A percentile compares a stretch with the other conserved stretches of the same genome.
phyloP scores from a whole-genome alignment of 768 basidiomycete species.

The Leccinum olivaceopallidum region DNA sequence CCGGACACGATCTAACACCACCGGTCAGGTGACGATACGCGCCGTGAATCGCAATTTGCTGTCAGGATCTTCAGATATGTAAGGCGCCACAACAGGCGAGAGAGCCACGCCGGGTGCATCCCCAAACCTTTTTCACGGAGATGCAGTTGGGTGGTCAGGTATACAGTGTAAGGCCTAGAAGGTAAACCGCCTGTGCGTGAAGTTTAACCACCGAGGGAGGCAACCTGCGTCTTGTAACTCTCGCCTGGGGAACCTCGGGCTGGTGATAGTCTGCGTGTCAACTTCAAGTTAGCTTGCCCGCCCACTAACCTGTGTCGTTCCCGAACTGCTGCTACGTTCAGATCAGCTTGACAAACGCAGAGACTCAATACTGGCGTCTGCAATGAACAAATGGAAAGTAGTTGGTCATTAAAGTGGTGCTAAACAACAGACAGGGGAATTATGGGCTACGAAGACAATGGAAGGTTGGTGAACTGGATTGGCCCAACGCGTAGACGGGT shows the following conservation, averaged over 20 bases:
- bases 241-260: background rate
- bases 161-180: background rate
- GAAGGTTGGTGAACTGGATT: constrained; percentile 51
- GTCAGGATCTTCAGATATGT: background rate
- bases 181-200: background rate
- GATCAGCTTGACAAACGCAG: background rate
- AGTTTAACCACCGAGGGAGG: background rate
- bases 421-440: background rate
- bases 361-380: background rate
- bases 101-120: background rate
- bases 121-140: background rate
- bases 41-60: background rate
- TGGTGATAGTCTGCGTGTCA: background rate
- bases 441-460: constrained; percentile 28
- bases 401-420: constrained; percentile 5
- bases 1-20: background rate
- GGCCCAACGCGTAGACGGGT: constrained; percentile 92
- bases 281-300: background rate
- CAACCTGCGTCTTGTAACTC: background rate
- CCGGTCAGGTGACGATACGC: background rate
- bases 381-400: background rate
- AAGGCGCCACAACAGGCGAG: background rate
- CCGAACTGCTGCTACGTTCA: background rate
- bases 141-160: background rate
- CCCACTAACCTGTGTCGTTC: background rate